Evolutionary conservation across 768 basidiomycete genomes (phyloP).

Genomic region (Calocera cornea): DNA sequence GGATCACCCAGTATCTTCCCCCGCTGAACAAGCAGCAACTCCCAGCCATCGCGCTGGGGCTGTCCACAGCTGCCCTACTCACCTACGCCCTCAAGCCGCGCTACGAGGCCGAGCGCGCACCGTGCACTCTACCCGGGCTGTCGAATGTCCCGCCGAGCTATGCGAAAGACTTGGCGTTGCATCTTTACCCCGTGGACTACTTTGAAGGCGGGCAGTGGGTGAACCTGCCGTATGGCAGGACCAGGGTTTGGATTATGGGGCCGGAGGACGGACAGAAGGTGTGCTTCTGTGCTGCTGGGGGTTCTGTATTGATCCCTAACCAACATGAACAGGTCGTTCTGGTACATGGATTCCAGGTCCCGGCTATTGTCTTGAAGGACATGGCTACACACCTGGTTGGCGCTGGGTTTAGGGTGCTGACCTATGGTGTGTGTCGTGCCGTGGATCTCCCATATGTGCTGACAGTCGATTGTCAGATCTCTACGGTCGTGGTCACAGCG

Average conservation of each 20-base stretch:
- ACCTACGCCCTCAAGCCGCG: background rate
- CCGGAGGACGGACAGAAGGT: background rate
- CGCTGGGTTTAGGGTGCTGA: background rate
- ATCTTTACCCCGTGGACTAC: background rate
- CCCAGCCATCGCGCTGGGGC: background rate
- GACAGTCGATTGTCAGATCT: background rate
- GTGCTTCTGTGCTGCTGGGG: too few relatives aligned
- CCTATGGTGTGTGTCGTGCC: background rate
- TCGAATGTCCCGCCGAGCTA: background rate
- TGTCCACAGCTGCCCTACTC: background rate
- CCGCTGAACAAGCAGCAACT: background rate
- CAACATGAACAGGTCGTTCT: background rate
- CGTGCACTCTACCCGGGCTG: background rate
- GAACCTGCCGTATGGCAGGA: background rate
- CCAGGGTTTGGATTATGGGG: background rate
- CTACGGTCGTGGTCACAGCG: background rate
- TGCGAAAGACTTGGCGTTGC: background rate
- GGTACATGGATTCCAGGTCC: background rate
- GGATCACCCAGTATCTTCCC: background rate
- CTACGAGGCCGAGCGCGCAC: background rate
- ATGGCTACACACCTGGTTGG: background rate
- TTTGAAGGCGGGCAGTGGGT: background rate
- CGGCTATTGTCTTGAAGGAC: background rate
- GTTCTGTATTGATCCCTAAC: background rate
- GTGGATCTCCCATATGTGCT: background rate